Conservation (phyloP, 2,329 filamentous ascomycete species). For the Microcyclosporella mali region DNA sequence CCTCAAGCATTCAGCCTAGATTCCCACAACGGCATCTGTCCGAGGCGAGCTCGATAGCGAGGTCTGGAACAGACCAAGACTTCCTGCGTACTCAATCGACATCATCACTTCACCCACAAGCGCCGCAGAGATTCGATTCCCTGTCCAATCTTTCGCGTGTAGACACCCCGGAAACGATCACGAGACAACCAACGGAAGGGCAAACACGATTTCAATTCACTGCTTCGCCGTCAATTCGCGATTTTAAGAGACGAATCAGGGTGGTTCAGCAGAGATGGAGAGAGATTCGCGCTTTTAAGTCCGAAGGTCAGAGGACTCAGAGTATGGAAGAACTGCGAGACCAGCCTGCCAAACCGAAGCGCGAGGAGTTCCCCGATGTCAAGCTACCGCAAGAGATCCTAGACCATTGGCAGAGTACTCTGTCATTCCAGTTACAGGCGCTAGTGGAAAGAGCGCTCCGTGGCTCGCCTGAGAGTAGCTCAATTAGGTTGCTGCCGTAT, state of each 20-base stretch:
- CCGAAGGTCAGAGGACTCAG: conserved; percentile 8
- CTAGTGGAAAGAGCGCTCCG: conserved; percentile 65
- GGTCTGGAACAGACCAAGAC: conserved; percentile 18
- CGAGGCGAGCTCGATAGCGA: conserved; percentile 15
- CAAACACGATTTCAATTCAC: conserved; percentile 7
- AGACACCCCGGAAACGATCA: too few species aligned
- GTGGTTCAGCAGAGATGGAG: conserved; percentile 32
- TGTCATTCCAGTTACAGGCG: conserved; percentile 68
- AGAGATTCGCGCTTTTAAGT: conserved; percentile 17
- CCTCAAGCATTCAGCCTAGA: conserved; percentile 6
- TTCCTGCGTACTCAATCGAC: conserved; percentile 3
- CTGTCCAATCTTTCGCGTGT: too few species aligned
- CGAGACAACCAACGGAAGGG: background rate
- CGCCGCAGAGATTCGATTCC: conserved; percentile 2
- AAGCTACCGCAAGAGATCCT: conserved; percentile 57
- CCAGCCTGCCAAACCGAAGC: conserved; percentile 15
- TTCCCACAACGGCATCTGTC: conserved; percentile 7
- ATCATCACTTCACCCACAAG: background rate
- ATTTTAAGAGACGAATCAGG: conserved; percentile 31
- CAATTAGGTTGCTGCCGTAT: conserved; percentile 69
- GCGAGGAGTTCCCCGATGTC: conserved; percentile 30
- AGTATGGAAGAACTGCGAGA: conserved; percentile 1
- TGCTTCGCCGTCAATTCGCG: conserved; percentile 25
- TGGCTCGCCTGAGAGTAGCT: conserved; percentile 68
- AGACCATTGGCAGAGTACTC: conserved; percentile 63